A percentile compares a stretch with the other conserved stretches of the same genome.
Conservation (phyloP, 2,329 filamentous ascomycete species). For the Venturia carpophila region DNA sequence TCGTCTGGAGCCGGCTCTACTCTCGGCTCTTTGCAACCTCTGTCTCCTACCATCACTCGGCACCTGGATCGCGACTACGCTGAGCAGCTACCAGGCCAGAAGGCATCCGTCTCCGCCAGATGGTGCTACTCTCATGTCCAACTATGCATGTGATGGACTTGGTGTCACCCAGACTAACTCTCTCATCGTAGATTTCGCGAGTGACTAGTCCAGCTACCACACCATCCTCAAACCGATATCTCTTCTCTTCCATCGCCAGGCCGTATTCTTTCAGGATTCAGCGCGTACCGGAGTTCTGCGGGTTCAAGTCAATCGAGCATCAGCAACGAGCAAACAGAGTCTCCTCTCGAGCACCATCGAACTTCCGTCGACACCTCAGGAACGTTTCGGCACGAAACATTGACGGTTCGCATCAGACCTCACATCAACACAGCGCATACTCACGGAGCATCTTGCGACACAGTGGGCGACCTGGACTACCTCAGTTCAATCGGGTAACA, state of each 20-base stretch:
- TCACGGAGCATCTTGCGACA: conserved; percentile 3
- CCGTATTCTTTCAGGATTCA: conserved; percentile 16
- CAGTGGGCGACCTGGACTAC: conserved; percentile 1
- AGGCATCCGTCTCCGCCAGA: background rate
- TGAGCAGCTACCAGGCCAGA: background rate
- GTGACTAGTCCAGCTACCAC: conserved; percentile 10
- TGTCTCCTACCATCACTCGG: background rate
- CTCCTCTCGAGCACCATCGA: background rate
- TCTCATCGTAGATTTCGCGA: conserved; percentile 13
- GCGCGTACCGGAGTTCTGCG: conserved; percentile 17
- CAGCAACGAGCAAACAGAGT: background rate
- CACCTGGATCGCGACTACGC: background rate
- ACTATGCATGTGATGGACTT: conserved; percentile 11
- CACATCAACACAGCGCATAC: background rate
- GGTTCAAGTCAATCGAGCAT: conserved; percentile 4
- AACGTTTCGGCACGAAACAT: background rate
- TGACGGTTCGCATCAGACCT: background rate
- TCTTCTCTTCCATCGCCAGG: conserved; percentile 13
- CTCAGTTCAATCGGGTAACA: background rate
- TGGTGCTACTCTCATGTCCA: conserved; percentile 3
- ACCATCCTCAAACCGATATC: conserved; percentile 2
- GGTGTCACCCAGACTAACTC: conserved; percentile 10
- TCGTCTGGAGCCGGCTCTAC: conserved; percentile 9
- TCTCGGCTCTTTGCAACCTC: conserved; percentile 8
- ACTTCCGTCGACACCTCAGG: background rate